Evolutionary conservation across 495 filamentous ascomycete species (phyloP), one percentile per base, ranked within the genome.

Genomic region (Aspergillus nidulans): DNA sequence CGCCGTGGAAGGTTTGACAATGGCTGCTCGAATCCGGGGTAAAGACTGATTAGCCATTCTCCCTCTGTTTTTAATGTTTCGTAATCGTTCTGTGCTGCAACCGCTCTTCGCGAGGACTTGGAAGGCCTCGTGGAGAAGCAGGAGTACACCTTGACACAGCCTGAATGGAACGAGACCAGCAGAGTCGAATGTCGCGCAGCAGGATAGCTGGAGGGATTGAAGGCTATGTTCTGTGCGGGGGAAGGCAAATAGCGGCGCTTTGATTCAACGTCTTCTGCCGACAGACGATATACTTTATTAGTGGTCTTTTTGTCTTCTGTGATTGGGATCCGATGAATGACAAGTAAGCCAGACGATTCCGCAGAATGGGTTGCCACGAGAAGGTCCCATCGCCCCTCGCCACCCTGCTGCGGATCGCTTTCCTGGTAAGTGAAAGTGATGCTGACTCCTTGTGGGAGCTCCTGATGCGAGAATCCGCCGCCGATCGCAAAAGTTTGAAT

Each of bases 1-100:
- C 92, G 82, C 63, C 70, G 44, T 10, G 70, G 61, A 3, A 76
- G 68, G 23, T 72, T 77, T 12, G 55, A 63, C 23, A 67, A 41
- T 19, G 62, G 65, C 47, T 59, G 67, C 55, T 79, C 73, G 63
- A 90, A 90, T 0, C 84, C 82, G 6, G 84, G 78, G 57, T 88
- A 87, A 43, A 91, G 75, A 19, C 86, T 85, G 34, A 90, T 70
- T 3, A 88, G 75, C 86, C 87, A 91, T 36, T 69, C 69, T 9
- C 78, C 72, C 49, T 76, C 70, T 12, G 67, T 64, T 16, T 72
- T 68, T 4, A 63, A 63, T 8, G 63, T 59, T 23, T 72, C 69
- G 20, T 63, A 65, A 12, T 72, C 67, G 44, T 63, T 65, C 13
- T 69, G 63, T 3, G 68, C 36, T 12, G 40, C 53, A 5, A 64